phyloP scores from a whole-genome alignment of 495 filamentous ascomycete species.

The Penicillium paxilli region DNA sequence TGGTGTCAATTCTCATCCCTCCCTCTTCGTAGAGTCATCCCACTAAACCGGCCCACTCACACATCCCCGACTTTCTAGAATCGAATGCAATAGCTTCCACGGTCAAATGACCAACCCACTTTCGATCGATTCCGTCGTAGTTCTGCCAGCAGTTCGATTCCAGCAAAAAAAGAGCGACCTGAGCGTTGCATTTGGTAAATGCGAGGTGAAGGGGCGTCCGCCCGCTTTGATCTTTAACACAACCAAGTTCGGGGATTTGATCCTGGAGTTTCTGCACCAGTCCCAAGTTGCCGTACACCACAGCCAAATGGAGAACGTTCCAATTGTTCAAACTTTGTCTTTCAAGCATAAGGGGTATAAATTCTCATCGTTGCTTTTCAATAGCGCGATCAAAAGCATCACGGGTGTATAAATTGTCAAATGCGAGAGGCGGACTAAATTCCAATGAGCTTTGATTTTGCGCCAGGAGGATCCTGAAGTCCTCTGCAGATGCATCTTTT shows the following conservation, averaged over 20 bases:
- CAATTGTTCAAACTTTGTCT: neutral
- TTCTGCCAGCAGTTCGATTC: constrained; percentile 1
- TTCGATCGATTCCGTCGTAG: neutral
- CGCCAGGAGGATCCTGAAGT: no score
- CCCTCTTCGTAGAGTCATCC: neutral
- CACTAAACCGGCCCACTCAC: neutral
- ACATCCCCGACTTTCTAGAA: constrained; percentile 1
- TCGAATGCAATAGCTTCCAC: constrained; percentile 3
- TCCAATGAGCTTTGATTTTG: neutral
- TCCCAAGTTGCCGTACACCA: constrained; percentile 3
- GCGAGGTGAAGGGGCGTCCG: constrained; percentile 1
- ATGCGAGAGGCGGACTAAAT: neutral
- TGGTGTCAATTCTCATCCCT: neutral
- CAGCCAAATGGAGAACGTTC: constrained; percentile 5
- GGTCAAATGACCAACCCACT: neutral
- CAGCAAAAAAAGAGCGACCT: constrained; percentile 1
- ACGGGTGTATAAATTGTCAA: neutral
- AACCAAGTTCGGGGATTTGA: no score
- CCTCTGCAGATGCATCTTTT: no score
- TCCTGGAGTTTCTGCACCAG: neutral
- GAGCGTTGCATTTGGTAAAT: constrained; percentile 1
- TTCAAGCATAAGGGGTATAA: constrained; percentile 1
- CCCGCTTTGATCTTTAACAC: no score
- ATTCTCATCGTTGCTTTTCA: neutral
- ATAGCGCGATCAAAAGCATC: neutral